phyloP scores from a whole-genome alignment of 208 protist species.

The Trypanosoma platydactyli region DNA sequence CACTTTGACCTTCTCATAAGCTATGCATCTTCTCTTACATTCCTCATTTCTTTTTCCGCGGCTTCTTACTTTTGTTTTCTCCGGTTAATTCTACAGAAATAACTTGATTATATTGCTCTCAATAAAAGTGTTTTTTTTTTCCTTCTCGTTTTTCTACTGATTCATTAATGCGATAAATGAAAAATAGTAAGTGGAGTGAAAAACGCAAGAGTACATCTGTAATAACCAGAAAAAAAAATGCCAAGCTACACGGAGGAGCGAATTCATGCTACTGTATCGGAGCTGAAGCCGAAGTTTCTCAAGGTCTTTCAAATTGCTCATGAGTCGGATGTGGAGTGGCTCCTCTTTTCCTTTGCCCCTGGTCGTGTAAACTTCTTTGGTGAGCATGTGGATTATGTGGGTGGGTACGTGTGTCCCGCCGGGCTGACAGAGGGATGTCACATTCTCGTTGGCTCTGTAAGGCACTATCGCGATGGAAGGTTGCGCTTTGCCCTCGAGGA shows the following conservation, averaged over 20 bases:
- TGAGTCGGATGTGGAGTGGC: slow-evolving; percentile 48
- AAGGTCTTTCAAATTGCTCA: slow-evolving; percentile 40
- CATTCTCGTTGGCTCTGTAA: slow-evolving; percentile 48
- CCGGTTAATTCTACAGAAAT: no score
- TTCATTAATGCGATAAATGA: not conserved
- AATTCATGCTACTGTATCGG: slow-evolving; percentile 35
- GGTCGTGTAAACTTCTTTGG: slow-evolving; percentile 86
- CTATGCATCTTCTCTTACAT: no score
- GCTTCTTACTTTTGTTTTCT: no score
- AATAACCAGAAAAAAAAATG: slow-evolving; percentile 14
- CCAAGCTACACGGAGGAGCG: slow-evolving; percentile 43
- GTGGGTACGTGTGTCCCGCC: slow-evolving; percentile 63
- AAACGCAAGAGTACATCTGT: not conserved
- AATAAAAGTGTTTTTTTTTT: no score
- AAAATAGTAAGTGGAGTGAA: not conserved
- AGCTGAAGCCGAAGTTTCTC: slow-evolving; percentile 63
- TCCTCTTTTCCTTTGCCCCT: slow-evolving; percentile 60
- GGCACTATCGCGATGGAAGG: slow-evolving; percentile 38
- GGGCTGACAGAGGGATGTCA: slow-evolving; percentile 52
- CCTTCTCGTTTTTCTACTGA: not conserved
- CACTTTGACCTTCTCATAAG: no score
- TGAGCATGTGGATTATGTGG: slow-evolving; percentile 87
- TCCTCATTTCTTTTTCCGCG: no score
- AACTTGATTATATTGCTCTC: no score
- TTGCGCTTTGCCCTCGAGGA: slow-evolving; percentile 47